These are phyloP conservation scores for Trichocladium uniseriatum DNA, from an alignment of 495 filamentous ascomycete genomes.

Conservation along the genomic window DNA sequence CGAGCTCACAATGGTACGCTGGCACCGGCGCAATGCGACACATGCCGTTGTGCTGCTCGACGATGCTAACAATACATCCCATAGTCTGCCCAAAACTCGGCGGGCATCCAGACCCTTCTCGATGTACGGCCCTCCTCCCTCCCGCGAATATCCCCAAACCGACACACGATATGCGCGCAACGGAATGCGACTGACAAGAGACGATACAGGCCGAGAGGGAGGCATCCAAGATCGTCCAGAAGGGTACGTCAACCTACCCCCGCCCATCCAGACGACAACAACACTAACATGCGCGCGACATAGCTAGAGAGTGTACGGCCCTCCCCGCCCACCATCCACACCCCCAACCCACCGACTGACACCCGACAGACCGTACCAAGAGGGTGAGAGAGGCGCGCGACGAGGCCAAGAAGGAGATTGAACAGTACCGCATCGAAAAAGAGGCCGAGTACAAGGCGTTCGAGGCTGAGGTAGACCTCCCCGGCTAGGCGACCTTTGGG, in stretches of 20 bases:
- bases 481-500: background rate
- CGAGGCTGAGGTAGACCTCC: constrained; percentile 64
- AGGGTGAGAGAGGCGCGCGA: constrained; percentile 88
- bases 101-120: constrained; percentile 95
- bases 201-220: constrained; percentile 79
- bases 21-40: too few relatives aligned
- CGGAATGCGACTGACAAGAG: background rate
- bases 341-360: background rate
- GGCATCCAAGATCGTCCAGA: constrained; percentile 97
- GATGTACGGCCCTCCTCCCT: constrained; percentile 59
- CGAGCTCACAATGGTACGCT: background rate
- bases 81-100: constrained; percentile 95
- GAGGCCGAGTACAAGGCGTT: constrained; percentile 94
- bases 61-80: constrained; percentile 2
- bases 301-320: constrained; percentile 38
- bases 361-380: constrained; percentile 76
- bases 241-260: constrained; percentile 49
- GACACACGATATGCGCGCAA: background rate
- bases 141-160: too few relatives aligned
- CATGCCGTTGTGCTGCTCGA: background rate
- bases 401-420: constrained; percentile 97
- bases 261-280: too few relatives aligned
- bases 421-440: constrained; percentile 82
- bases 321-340: background rate
- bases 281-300: constrained; percentile 5